Conservation (phyloP, 2,329 filamentous ascomycete genomes). For the Penicillium sclerotiorum region DNA sequence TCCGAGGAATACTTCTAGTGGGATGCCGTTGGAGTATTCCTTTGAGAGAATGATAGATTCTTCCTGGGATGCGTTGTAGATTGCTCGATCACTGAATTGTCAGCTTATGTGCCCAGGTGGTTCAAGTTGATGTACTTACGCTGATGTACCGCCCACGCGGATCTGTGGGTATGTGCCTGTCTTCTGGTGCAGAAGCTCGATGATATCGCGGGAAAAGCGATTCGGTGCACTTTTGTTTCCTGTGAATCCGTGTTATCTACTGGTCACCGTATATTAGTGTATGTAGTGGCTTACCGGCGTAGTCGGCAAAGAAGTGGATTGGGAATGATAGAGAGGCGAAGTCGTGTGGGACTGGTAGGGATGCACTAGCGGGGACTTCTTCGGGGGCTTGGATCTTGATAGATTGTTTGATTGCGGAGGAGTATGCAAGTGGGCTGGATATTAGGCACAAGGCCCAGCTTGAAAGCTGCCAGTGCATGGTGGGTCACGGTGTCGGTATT, state of each 20-base stretch:
- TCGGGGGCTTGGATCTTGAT: constrained; percentile 6
- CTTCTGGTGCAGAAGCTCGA: constrained; percentile 12
- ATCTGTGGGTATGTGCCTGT: constrained; percentile 12
- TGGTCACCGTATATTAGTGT: not conserved
- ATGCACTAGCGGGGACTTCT: not conserved
- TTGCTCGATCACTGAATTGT: constrained; percentile 12
- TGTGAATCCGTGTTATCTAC: not conserved
- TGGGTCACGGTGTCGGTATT: not conserved
- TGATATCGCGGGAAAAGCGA: constrained; percentile 12
- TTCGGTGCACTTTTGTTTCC: constrained; percentile 15
- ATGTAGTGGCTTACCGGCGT: constrained; percentile 2
- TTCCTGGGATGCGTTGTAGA: constrained; percentile 13
- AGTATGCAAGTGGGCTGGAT: not conserved
- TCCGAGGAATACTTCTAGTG: constrained; percentile 11
- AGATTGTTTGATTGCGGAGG: not conserved
- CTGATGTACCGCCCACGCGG: constrained; percentile 15
- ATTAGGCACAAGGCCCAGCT: not conserved
- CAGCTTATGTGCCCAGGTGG: not conserved
- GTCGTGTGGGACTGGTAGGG: constrained; percentile 10
- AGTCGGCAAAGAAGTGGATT: constrained; percentile 17
- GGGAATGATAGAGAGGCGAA: constrained; percentile 14
- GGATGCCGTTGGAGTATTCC: constrained; percentile 14
- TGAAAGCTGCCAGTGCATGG: not conserved
- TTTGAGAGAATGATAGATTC: constrained; percentile 12
- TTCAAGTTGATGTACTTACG: not conserved